Conservation (phyloP, 495 filamentous ascomycete genomes). For the Cercophora newfieldiana region DNA sequence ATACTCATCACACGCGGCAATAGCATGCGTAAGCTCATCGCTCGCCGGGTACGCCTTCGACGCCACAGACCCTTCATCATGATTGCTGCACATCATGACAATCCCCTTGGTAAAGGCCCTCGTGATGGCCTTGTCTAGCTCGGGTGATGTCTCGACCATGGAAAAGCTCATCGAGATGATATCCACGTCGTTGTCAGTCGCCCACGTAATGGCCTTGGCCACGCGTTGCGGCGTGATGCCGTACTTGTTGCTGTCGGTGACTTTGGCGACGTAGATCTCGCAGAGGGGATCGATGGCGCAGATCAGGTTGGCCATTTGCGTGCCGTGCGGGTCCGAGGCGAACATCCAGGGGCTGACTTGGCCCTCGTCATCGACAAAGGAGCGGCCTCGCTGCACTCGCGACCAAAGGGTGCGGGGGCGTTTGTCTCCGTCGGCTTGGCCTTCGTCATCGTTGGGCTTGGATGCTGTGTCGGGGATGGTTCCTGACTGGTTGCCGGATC, state of each 20-base stretch:
- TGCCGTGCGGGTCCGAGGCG: conserved; percentile 20
- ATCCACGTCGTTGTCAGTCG: conserved; percentile 14
- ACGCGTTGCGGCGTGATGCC: conserved; percentile 6
- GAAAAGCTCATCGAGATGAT: conserved; percentile 23
- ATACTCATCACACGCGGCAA: conserved; percentile 19
- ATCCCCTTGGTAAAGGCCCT: conserved; percentile 1
- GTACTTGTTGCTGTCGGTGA: conserved; percentile 13
- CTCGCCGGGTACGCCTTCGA: conserved; percentile 4
- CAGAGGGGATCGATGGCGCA: conserved; percentile 22
- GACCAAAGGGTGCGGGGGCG: conserved; percentile 5
- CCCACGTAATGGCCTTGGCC: conserved; percentile 18
- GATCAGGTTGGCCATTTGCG: conserved; percentile 25
- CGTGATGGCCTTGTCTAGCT: background rate
- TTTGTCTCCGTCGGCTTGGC: background rate
- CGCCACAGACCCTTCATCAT: conserved; percentile 16
- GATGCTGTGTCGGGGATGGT: no score
- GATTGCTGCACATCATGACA: conserved; percentile 14
- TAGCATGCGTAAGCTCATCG: background rate
- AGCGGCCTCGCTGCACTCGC: conserved; percentile 5
- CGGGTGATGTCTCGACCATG: background rate
- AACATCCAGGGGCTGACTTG: conserved; percentile 9
- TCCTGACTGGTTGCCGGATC: no score
- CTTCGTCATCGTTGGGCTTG: background rate
- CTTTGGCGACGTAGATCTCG: conserved; percentile 20
- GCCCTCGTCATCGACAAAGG: conserved; percentile 15